phyloP scores from a whole-genome alignment of 2,329 filamentous ascomycete genomes.

The Magnaporthiopsis incrustans region DNA sequence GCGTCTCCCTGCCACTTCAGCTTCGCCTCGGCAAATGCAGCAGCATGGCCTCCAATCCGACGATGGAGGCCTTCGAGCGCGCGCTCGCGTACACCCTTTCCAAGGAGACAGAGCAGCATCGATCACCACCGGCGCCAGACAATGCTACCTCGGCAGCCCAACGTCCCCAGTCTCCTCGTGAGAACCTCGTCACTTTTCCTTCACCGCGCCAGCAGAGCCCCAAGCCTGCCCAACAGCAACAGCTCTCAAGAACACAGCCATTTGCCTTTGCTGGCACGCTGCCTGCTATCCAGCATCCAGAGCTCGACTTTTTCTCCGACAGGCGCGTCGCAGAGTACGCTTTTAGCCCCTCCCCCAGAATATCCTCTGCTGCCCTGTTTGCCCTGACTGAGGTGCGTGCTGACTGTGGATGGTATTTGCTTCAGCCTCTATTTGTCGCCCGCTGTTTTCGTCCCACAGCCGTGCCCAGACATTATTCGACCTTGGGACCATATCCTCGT shows the following conservation, averaged over 20 bases:
- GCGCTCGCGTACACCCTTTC: background rate
- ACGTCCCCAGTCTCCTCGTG: background rate
- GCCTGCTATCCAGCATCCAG: background rate
- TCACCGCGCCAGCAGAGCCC: background rate
- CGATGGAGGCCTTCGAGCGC: constrained; percentile 4
- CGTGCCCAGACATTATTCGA: background rate
- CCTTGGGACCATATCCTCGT: constrained; percentile 4
- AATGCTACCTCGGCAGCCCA: background rate
- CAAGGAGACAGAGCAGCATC: background rate
- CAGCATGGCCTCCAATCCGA: constrained; percentile 5
- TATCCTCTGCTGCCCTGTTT: background rate
- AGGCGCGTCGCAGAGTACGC: no score
- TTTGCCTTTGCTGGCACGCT: background rate
- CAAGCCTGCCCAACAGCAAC: background rate
- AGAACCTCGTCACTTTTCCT: background rate
- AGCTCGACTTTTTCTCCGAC: background rate
- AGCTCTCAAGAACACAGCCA: no score
- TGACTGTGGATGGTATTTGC: background rate
- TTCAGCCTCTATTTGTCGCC: no score
- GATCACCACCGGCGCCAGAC: background rate
- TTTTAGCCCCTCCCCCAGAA: no score
- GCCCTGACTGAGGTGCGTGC: background rate
- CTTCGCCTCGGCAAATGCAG: constrained; percentile 3
- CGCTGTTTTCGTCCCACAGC: no score
- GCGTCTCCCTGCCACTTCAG: background rate